Base-by-base conservation (phyloP, 2,329 filamentous ascomycete species). In the Trichoderma oligosporum region DNA sequence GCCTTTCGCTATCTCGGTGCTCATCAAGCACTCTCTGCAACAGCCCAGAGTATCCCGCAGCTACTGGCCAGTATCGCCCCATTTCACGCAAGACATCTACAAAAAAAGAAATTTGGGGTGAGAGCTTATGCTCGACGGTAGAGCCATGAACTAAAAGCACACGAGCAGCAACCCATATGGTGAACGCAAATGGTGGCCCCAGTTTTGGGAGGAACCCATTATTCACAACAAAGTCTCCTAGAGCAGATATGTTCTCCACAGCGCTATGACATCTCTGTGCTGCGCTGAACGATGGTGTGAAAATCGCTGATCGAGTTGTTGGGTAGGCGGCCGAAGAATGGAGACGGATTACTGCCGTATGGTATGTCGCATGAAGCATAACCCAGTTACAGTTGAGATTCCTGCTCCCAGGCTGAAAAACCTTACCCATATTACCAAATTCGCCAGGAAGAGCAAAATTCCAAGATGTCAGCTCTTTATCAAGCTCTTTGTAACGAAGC, bases 311-410 rank as follows among this genome's bases (percentile, higher is more conserved):
- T 29, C 89, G 82, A 3, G 89, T 94, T 4, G 91, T 95, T 3
- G 92, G 92, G 70, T 96, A 97, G 2, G 91, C 92, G 5, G 92
- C 91, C 1, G 91, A 96, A 0, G 91, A 96, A 74, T 96, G 91
- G 22, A 96, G 80, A 33, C 92, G 85, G 64, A 97, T 96, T 7
- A 96, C 86, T 44, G 91, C 88, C 0, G 91, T 95, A 71, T 95
- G 89, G 67, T 92, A 96, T 0, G 91, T 91, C 4, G 89, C 88
- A 68, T 96, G 92, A 27, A 96, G 78, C 87, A 96, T 96, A 49
- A 96, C 85, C 87, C 91, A 91, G 52, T 87, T 87, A 68, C 88
- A 91, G 67, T 89, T 91, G 46, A 91, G 76, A 39, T 81, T 81
- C 69, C 89, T 90, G 65, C 81, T 82, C 5, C 83, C 83, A 0